Evolutionary conservation across 2,329 filamentous ascomycete species (phyloP).

Genomic region (Paramyrothecium sp.): DNA sequence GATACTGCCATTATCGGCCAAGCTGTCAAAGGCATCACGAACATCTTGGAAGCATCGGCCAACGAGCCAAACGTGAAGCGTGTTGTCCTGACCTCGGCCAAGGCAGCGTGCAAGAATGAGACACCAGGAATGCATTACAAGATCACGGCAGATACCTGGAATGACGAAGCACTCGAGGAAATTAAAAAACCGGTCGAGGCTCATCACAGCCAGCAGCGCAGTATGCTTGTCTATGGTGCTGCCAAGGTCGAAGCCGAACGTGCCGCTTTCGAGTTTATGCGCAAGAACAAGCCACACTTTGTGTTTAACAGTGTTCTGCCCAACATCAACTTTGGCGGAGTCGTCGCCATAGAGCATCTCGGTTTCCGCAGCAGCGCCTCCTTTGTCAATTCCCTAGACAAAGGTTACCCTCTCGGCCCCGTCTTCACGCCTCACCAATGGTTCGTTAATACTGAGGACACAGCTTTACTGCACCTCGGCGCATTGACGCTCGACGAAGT

Average conservation of each 20-base stretch:
- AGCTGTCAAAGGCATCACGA: conserved; percentile 14
- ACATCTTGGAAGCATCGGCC: conserved; percentile 17
- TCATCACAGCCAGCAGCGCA: conserved; percentile 13
- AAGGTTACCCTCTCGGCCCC: neutral
- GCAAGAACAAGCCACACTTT: conserved; percentile 26
- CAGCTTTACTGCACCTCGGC: conserved; percentile 47
- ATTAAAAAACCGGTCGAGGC: conserved; percentile 29
- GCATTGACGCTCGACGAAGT: conserved; percentile 44
- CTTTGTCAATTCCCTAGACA: neutral
- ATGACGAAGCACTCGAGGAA: conserved; percentile 23
- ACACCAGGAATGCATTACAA: neutral
- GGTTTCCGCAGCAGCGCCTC: neutral
- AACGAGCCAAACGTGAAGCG: conserved; percentile 17
- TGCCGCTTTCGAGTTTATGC: conserved; percentile 31
- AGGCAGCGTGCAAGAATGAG: neutral
- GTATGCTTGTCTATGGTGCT: conserved; percentile 27
- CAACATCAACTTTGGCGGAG: neutral
- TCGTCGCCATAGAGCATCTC: neutral
- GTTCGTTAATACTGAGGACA: conserved; percentile 44
- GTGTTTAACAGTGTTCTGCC: conserved; percentile 12
- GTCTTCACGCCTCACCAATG: conserved; percentile 25
- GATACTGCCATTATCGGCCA: conserved; percentile 16
- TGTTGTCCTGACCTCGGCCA: conserved; percentile 20
- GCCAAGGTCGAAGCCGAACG: conserved; percentile 33
- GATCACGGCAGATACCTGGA: conserved; percentile 27